phyloP scores from a whole-genome alignment of 257 asterid genomes.

The Eustoma russellianum region DNA sequence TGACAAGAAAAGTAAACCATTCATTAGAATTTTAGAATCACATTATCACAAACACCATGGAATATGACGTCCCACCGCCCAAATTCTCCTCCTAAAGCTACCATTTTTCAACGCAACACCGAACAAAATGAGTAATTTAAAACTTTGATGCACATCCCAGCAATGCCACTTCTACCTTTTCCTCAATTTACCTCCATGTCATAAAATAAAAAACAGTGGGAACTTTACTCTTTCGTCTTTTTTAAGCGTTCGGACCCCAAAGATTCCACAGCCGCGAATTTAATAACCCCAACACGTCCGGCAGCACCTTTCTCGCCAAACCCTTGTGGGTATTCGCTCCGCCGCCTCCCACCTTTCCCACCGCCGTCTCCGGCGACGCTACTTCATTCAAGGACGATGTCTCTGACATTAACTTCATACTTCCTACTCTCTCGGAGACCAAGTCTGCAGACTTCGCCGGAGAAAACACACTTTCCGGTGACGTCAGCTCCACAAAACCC shows the following conservation, averaged over 20 bases:
- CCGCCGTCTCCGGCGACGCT: constrained; percentile 13
- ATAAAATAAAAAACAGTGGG: constrained; percentile 7
- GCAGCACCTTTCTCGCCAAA: constrained; percentile 67
- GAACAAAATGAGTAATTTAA: no score
- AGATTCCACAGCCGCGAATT: constrained; percentile 82
- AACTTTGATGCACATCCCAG: no score
- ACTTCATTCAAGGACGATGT: constrained; percentile 1
- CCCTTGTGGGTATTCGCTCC: constrained; percentile 41
- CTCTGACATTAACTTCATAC: not conserved
- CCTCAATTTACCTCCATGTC: constrained; percentile 8
- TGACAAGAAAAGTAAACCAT: no score
- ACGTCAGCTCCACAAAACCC: not conserved
- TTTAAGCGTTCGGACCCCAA: constrained; percentile 74
- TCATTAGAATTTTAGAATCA: not conserved
- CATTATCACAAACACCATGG: constrained; percentile 1
- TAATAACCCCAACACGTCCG: constrained; percentile 81
- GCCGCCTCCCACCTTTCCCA: constrained; percentile 2
- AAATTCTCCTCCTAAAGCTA: constrained; percentile 1
- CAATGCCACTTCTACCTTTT: not conserved
- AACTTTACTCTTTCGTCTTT: not conserved
- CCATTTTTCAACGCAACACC: no score
- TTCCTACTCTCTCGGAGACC: constrained; percentile 5
- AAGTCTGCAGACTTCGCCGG: constrained; percentile 2
- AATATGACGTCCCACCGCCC: constrained; percentile 9
- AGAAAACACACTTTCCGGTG: constrained; percentile 2